Base-by-base conservation (phyloP, 345 rosid species). In the Hibiscus tridactylites region DNA sequence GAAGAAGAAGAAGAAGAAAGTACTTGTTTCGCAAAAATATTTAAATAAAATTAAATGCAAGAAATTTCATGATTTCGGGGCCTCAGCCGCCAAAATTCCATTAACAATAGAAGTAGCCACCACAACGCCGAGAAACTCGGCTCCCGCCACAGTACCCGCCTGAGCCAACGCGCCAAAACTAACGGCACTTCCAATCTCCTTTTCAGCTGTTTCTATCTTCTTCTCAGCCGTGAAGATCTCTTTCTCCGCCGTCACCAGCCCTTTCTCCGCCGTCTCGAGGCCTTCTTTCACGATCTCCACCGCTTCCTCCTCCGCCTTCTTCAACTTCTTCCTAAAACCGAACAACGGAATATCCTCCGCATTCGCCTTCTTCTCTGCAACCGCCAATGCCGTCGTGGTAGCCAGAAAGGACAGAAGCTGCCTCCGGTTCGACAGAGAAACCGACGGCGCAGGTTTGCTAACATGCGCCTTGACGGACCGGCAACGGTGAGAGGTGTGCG, bases 1-100 rank as follows among this genome's bases (percentile, higher is more conserved):
- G 42, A 37, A 2, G 46, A 37, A 2, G 46, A 42, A 7, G 13
- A 44, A 44, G 11, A 44, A 44, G 1, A 39, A 44, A 44, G 3
- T 9, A 44, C 10, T 44, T 44, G 47, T 44, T 44, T 44, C 47
- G 10, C 47, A 44, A 2, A 39, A 39, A 44, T 52, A n/a, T 52
- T 52, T 16, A 52, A 52, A 10, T 49, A 49, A 49, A 49, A n/a
- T 52, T 52, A 52, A 52, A 16, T 52, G 5, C 6, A 16, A n/a
- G 7, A 52, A 63, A 73, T 2, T 6, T 71, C 68, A 84, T 21
- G 85, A 81, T 53, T 85, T 83, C 67, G 77, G 73, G 5, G 81
- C 82, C 66, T 88, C 96, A 5, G 95, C 87, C 57, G 90, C 94
- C 64, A 93, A 75, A 75, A 93, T 91, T 11, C 97, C 94, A 33